These are phyloP conservation scores for Akanthomyces muscarius DNA, from an alignment of 2,329 filamentous ascomycete species.

Conservation along the genomic window DNA sequence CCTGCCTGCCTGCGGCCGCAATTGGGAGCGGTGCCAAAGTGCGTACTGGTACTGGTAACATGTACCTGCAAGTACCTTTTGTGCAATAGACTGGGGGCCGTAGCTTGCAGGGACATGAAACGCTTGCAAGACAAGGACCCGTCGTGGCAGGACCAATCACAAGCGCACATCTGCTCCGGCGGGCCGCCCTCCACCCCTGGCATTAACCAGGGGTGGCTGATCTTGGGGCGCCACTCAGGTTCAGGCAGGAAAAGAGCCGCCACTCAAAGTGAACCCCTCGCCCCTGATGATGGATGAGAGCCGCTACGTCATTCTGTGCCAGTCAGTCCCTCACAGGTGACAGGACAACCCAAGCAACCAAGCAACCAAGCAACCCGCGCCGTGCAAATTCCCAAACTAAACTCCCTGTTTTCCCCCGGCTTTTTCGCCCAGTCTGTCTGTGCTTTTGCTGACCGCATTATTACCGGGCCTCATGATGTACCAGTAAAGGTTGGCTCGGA, in stretches of 20 bases:
- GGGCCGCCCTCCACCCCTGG: no score
- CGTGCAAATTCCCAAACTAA: background rate
- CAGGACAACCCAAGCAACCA: no score
- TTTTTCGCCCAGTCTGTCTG: no score
- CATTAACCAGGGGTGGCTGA: background rate
- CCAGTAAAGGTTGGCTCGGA: no score
- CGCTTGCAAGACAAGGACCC: constrained; percentile 1
- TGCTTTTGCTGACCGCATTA: no score
- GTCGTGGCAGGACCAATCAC: background rate
- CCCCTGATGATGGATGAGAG: background rate
- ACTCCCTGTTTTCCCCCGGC: background rate
- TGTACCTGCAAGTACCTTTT: constrained; percentile 5
- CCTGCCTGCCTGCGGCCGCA: background rate
- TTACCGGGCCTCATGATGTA: no score
- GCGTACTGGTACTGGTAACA: no score
- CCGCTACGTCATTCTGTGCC: background rate
- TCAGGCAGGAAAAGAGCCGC: background rate
- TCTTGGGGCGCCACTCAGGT: background rate
- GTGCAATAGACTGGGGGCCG: background rate
- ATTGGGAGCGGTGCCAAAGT: background rate
- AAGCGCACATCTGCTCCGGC: background rate
- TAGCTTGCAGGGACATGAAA: constrained; percentile 15
- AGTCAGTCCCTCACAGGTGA: background rate
- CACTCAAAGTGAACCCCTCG: background rate
- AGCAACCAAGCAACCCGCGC: background rate